A percentile compares a stretch with the other conserved stretches of the same genome.
phyloP scores from a whole-genome alignment of 208 protist species.

The Wallacemonas sp. region DNA sequence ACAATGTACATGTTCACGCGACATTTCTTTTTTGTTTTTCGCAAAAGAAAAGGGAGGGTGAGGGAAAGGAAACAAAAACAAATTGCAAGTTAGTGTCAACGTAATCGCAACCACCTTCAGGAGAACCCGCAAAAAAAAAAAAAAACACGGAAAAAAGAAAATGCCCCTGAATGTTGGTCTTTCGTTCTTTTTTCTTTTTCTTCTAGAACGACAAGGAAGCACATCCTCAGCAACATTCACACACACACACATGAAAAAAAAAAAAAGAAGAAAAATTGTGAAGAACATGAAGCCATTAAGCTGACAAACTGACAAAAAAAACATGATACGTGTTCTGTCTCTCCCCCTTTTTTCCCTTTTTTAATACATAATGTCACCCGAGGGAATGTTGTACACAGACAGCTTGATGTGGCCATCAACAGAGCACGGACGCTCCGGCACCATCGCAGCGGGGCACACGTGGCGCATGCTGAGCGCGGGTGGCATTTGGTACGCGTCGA shows the following conservation, averaged over 20 bases:
- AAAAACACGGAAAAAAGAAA: slow-evolving; percentile 18
- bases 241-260: slow-evolving; percentile 15
- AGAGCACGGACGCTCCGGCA: slow-evolving; percentile 65
- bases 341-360: too few relatives aligned
- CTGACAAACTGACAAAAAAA: too few relatives aligned
- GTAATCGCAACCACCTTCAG: slow-evolving; percentile 11
- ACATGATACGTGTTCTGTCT: too few relatives aligned
- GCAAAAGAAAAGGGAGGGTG: too few relatives aligned
- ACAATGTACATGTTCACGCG: background rate
- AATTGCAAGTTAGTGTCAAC: too few relatives aligned
- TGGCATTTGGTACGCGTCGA: slow-evolving; percentile 58
- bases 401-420: slow-evolving; percentile 87
- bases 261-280: slow-evolving; percentile 15
- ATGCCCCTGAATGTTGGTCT: slow-evolving; percentile 13
- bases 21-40: slow-evolving; percentile 3
- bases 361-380: slow-evolving; percentile 52
- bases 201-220: too few relatives aligned
- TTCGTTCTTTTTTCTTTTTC: slow-evolving; percentile 1
- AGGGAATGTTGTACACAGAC: slow-evolving; percentile 84
- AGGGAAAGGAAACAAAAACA: too few relatives aligned
- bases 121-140: slow-evolving; percentile 17
- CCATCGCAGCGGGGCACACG: slow-evolving; percentile 71
- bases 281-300: too few relatives aligned
- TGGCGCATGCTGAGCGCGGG: slow-evolving; percentile 54
- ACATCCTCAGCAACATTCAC: background rate